Evolutionary conservation across 768 basidiomycete species (phyloP), one percentile per base, ranked within the genome.

Genomic region (Psilocybe cyanescens): DNA sequence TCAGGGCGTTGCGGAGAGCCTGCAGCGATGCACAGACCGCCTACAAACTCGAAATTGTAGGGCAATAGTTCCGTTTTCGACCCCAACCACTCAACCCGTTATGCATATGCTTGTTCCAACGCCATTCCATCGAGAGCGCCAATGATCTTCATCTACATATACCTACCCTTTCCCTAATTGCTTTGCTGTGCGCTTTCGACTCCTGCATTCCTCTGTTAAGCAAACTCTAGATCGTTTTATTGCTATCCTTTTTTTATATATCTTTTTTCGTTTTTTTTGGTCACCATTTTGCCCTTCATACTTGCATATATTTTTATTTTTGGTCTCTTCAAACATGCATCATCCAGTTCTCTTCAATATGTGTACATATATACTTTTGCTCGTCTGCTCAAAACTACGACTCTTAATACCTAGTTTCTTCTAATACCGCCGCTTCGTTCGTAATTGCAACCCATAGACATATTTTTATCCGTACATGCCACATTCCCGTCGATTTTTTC

Each of bases 41-140:
- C 24, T 93, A 85, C 82, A 91, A 89, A 70, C 85, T 91, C 64
- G 88, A 92, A 71, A 80, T 87, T 70, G 72, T 86, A 58, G 77
- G 81, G 37, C 75, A 75, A 63, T 68, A 47, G 63, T 59, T 46
- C 33, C 33, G 3, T 58, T 53, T 33, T 44, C 33, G 29, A 30
- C 17, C 41, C 33, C 46, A 52, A 47, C 44, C 55, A 49, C 50
- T 47, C 17, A 19, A 56, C 50, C 35, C 61, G 9, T 30, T 45
- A 47, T 31, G 31, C 55, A 30, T 37, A 49, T 48, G 24, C 24
- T 30, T 35, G 8, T 39, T 31, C 8, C 41, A 17, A 5, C 52
- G 55, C 44, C 29, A 28, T 28, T 45, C n/a, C 33, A 12, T 46
- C 41, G 55, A 56, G 17, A 33, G 24, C 54, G 47, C 46, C 44